These are phyloP conservation scores for Exophiala sp. DNA, from an alignment of 2,329 filamentous ascomycete genomes.

Conservation along the genomic window DNA sequence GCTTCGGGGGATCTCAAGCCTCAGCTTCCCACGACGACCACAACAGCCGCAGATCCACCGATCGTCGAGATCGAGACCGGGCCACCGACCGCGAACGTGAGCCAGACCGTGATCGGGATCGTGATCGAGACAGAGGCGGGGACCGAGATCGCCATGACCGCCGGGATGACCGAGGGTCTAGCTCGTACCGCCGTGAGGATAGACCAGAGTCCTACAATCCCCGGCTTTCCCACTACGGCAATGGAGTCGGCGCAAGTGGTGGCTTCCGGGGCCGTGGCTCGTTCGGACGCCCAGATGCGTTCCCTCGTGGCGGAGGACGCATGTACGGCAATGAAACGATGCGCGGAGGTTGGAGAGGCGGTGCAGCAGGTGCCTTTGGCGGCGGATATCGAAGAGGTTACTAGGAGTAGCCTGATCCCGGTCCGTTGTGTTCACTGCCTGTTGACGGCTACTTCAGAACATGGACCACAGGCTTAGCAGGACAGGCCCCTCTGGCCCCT, in stretches of 20 bases:
- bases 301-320: slow-evolving; percentile 15
- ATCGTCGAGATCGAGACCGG: slow-evolving; percentile 18
- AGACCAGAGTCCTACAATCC: slow-evolving; percentile 17
- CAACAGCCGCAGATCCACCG: slow-evolving; percentile 18
- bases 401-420: slow-evolving; percentile 9
- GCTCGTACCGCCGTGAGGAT: slow-evolving; percentile 12
- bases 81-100: slow-evolving; percentile 17
- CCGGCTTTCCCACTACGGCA: slow-evolving; percentile 26
- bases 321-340: slow-evolving; percentile 21
- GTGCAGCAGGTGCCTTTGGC: neutral
- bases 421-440: neutral
- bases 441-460: too few relatives aligned
- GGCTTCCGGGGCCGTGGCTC: slow-evolving; percentile 10
- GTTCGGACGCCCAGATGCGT: slow-evolving; percentile 11
- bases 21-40: slow-evolving; percentile 17
- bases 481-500: too few relatives aligned
- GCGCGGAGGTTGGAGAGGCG: slow-evolving; percentile 56
- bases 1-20: slow-evolving; percentile 30
- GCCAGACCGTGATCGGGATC: slow-evolving; percentile 14
- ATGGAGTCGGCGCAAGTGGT: slow-evolving; percentile 25
- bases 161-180: slow-evolving; percentile 16
- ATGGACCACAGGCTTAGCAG: neutral
- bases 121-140: slow-evolving; percentile 17
- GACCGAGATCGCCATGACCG: slow-evolving; percentile 22
- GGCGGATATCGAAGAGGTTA: slow-evolving; percentile 17